Evolutionary conservation across 352 stramenopile genomes (phyloP).

Genomic region (Pythium coloratum): DNA sequence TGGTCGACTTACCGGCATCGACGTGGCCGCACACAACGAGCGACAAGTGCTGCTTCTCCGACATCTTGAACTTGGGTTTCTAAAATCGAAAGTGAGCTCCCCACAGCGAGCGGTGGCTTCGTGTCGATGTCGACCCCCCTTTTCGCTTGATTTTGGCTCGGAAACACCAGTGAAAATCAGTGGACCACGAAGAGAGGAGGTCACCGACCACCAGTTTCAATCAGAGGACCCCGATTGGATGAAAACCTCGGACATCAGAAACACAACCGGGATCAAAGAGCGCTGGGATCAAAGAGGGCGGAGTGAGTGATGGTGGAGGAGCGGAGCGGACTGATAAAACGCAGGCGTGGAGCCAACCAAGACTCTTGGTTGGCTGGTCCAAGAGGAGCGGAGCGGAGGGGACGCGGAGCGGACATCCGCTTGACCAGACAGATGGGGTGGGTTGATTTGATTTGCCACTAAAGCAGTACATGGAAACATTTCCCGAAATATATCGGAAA

Average conservation of each 20-base stretch:
- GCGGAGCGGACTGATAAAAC: not conserved
- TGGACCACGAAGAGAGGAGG: conserved; percentile 11
- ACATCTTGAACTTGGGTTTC: conserved; percentile 13
- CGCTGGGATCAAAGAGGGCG: not conserved
- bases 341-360: not conserved
- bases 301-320: conserved; percentile 2
- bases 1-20: conserved; percentile 99
- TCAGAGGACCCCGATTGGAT: conserved; percentile 9
- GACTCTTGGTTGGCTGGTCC: no score
- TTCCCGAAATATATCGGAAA: not conserved
- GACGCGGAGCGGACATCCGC: not conserved
- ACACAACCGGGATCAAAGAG: not conserved
- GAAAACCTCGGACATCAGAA: conserved; percentile 10
- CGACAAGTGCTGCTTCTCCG: conserved; percentile 63
- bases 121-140: no score
- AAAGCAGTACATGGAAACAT: not conserved
- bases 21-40: conserved; percentile 96
- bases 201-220: conserved; percentile 26
- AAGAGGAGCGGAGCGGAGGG: not conserved
- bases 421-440: not conserved
- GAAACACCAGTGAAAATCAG: conserved; percentile 16
- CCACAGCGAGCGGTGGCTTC: not conserved
- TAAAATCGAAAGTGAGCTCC: not conserved
- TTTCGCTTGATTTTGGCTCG: not conserved
- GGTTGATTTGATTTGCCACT: not conserved